Evolutionary conservation across 2,329 filamentous ascomycete genomes (phyloP).

Genomic region (Chrysoporthe puriensis): DNA sequence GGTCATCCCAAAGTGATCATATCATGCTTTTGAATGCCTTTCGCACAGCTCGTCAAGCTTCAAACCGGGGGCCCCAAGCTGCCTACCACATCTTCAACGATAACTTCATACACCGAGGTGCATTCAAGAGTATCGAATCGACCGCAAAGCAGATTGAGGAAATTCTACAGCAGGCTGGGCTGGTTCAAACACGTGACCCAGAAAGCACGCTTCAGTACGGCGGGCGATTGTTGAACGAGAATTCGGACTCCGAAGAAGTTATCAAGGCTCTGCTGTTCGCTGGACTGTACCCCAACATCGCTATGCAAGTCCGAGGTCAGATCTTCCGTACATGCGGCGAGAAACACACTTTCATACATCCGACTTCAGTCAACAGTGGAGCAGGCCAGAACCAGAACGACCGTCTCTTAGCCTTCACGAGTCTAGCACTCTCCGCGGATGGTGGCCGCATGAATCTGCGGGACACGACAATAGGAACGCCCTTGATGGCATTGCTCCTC

Average conservation of each 20-base stretch:
- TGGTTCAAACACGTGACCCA: constrained; percentile 33
- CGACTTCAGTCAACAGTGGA: constrained; percentile 8
- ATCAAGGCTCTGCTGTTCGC: constrained; percentile 51
- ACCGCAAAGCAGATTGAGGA: constrained; percentile 43
- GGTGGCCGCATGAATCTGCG: constrained; percentile 9
- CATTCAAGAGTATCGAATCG: constrained; percentile 41
- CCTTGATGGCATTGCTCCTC: constrained; percentile 16
- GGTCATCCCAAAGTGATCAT: background rate
- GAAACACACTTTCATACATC: constrained; percentile 6
- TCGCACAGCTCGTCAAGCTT: background rate
- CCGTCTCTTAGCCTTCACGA: constrained; percentile 7
- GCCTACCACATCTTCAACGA: background rate
- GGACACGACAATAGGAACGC: background rate
- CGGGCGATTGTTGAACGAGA: constrained; percentile 44
- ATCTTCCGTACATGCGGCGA: constrained; percentile 5
- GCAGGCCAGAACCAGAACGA: accelerated
- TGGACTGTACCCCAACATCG: constrained; percentile 50
- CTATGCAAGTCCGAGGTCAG: constrained; percentile 16
- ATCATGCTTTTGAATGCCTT: background rate
- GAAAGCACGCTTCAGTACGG: constrained; percentile 34
- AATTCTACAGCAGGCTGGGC: constrained; percentile 40
- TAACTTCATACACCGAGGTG: constrained; percentile 33
- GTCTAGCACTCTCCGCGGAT: constrained; percentile 1
- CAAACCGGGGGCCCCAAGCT: background rate
- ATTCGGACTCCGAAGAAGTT: constrained; percentile 46